Conservation (phyloP, 2,329 filamentous ascomycete genomes). For the Dothideomycetidae sp. region DNA sequence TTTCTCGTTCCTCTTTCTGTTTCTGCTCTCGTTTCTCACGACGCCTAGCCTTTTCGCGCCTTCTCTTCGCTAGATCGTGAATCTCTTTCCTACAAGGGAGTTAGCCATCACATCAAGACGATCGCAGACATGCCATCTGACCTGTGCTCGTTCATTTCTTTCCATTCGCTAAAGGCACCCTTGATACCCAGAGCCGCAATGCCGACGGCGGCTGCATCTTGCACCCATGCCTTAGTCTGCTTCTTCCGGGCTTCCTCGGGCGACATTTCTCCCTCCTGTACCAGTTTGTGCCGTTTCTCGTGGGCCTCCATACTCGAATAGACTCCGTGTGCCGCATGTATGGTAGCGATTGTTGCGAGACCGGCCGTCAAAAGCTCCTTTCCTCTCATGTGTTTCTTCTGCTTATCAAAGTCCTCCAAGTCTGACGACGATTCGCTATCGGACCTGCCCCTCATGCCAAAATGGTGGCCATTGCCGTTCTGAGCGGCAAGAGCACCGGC, state of each 20-base stretch:
- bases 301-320: conserved; percentile 50
- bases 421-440: conserved; percentile 31
- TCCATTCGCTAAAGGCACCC: conserved; percentile 51
- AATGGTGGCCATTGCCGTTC: conserved; percentile 9
- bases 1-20: conserved; percentile 29
- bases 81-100: conserved; percentile 23
- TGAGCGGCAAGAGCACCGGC: conserved; percentile 18
- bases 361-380: conserved; percentile 53
- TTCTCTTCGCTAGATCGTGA: conserved; percentile 38
- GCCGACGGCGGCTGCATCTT: conserved; percentile 51
- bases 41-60: conserved; percentile 27
- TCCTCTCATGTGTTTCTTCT: conserved; percentile 49
- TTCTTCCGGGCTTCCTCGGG: conserved; percentile 47
- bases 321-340: conserved; percentile 52
- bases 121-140: too few species aligned
- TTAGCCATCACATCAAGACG: not conserved
- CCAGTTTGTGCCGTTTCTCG: conserved; percentile 43
- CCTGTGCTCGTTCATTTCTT: conserved; percentile 50
- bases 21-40: conserved; percentile 29
- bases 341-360: conserved; percentile 52
- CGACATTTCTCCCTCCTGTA: conserved; percentile 50
- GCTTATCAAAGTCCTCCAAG: conserved; percentile 37
- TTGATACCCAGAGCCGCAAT: conserved; percentile 56
- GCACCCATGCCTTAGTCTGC: conserved; percentile 48
- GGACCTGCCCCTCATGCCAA: conserved; percentile 13